Base-by-base conservation (phyloP, 352 stramenopile species). In the Phytopythium boreale region DNA sequence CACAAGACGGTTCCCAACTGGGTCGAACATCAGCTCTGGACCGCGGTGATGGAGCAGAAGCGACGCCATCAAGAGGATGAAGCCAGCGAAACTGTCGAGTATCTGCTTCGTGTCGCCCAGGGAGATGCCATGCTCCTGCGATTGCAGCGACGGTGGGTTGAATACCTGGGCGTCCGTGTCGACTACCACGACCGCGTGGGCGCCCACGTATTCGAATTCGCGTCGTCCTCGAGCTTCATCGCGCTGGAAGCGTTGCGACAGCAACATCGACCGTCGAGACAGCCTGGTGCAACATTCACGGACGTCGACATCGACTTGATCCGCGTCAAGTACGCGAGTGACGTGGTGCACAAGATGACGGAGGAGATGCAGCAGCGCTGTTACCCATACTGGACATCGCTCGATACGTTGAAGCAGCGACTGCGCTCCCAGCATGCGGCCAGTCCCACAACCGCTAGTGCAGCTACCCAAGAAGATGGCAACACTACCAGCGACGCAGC, bases 201-300 rank as follows among this genome's bases (percentile, higher is more conserved):
- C 0, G 63, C 60, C 24, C 74, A 87, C 20, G 66, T 83, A 1
- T 78, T 80, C 22, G 78, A 87, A 27, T 85, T 87, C 34, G 78
- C 78, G 39, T 69, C 76, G 0, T 74, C 66, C 1, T 76, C 27
- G 27, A 67, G 27, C 24, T 58, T 34, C 17, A 67, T 41, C 24
- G 41, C 31, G 11, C 20, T 50, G 31, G 22, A 50, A 24, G 61
- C 51, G 20, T 14, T 41, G 59, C 17, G 11, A 17, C 22, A 51
- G 22, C 31, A 70, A 14, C 31, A 43, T 3, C 44, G 26, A 20
- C 29, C 7, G 20, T 8, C 29, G 0, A 27, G 14, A 4, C 52
- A 29, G 11, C 3, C n/a, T 11, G 9, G 11, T 26, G 29, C 20
- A 11, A 20, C 20, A 5, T 43, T 44, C 22, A 49, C 37, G 37